phyloP scores from a whole-genome alignment of 2,329 filamentous ascomycete genomes.

The Calonectria naviculata region DNA sequence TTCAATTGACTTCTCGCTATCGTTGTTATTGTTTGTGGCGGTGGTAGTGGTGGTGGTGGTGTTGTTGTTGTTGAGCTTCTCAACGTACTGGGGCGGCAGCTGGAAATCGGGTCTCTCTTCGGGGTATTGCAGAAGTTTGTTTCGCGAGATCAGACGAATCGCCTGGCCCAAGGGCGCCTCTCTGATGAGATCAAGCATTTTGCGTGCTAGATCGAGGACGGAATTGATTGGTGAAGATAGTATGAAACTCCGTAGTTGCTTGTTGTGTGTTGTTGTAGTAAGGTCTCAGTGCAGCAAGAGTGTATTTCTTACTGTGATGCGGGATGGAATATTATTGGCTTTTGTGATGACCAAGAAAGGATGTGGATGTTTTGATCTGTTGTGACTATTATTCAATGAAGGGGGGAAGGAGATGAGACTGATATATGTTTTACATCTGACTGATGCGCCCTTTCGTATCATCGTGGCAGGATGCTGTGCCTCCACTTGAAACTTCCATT shows the following conservation, averaged over 20 bases:
- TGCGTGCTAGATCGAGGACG: background rate
- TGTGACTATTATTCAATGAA: background rate
- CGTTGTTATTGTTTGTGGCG: background rate
- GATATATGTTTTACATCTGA: background rate
- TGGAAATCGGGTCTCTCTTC: conserved; percentile 68
- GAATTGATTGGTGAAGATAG: no score
- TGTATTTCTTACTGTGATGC: background rate
- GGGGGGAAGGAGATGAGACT: background rate
- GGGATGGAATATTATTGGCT: background rate
- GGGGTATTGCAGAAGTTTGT: conserved; percentile 66
- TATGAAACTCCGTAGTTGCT: background rate
- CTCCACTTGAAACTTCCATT: background rate
- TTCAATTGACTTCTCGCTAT: background rate
- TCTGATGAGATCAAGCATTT: conserved; percentile 49
- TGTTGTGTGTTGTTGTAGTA: background rate
- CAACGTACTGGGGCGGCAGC: conserved; percentile 50
- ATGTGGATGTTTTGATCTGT: background rate
- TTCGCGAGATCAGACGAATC: conserved; percentile 64
- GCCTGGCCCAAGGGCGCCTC: conserved; percentile 69
- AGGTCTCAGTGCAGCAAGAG: background rate
- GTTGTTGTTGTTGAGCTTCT: background rate
- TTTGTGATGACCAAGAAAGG: background rate
- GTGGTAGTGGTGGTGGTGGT: background rate
- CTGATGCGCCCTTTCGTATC: background rate
- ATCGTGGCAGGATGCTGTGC: background rate